These are phyloP conservation scores for Batkoa obscura DNA, from an alignment of 371 early-diverging fungal genomes.

Conservation along the genomic window DNA sequence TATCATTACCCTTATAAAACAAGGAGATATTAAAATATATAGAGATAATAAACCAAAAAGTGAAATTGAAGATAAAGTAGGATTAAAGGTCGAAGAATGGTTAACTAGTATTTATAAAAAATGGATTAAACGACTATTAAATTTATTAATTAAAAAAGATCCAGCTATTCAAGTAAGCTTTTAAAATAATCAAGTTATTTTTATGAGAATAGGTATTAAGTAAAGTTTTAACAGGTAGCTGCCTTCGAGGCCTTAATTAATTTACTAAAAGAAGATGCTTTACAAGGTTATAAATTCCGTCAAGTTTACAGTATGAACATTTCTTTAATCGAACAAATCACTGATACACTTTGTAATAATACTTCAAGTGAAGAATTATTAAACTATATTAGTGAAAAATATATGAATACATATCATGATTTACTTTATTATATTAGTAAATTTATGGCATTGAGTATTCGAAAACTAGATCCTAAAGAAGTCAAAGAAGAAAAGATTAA, in stretches of 20 bases:
- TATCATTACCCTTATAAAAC: too few species aligned
- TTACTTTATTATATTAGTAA: background rate
- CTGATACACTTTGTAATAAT: background rate
- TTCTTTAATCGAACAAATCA: background rate
- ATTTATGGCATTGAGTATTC: background rate
- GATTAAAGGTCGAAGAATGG: background rate
- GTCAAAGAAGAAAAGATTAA: background rate
- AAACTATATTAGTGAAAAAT: conserved; percentile 1
- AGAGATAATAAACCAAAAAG: too few species aligned
- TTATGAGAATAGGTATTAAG: background rate
- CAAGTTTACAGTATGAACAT: background rate
- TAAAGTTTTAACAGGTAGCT: background rate
- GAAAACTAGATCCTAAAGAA: background rate
- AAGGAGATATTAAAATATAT: too few species aligned
- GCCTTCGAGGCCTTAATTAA: background rate
- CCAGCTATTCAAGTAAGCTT: background rate
- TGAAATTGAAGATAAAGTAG: background rate
- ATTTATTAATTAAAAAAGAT: background rate
- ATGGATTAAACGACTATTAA: background rate
- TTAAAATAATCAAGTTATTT: background rate
- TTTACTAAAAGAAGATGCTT: background rate
- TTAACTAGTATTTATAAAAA: background rate
- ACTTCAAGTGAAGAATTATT: background rate
- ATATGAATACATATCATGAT: background rate
- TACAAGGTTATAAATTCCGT: background rate